Percentiles rank a stretch among this genome's conserved stretches.
Evolutionary conservation across 345 rosid species (phyloP).

Genomic region (Cardamine resedifolia): DNA sequence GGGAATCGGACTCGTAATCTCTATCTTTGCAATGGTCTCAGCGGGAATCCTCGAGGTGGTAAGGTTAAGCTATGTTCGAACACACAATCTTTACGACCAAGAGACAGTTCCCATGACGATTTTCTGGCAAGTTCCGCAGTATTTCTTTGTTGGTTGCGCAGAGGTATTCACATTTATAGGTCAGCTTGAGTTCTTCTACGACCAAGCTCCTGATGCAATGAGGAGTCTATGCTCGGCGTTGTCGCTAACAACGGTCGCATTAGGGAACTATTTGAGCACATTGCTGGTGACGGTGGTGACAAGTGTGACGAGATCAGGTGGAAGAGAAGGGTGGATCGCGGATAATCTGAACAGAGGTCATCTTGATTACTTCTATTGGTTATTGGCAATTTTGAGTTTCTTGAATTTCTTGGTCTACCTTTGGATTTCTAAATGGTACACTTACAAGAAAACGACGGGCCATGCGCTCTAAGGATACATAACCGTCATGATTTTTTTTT

Average conservation of each 20-base stretch:
- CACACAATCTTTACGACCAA: conserved; percentile 57
- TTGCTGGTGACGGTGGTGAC: conserved; percentile 65
- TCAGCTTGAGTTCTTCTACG: conserved; percentile 86
- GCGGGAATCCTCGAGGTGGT: conserved; percentile 74
- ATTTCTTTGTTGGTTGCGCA: conserved; percentile 79
- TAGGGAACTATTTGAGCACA: conserved; percentile 84
- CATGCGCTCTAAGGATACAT: conserved; percentile 4
- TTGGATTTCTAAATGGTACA: conserved; percentile 67
- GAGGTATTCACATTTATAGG: conserved; percentile 89
- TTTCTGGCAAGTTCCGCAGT: conserved; percentile 96
- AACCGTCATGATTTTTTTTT: too few species aligned
- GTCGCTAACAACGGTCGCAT: conserved; percentile 67
- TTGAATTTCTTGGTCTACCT: conserved; percentile 71
- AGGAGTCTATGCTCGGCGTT: conserved; percentile 87
- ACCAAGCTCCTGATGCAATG: conserved; percentile 97
- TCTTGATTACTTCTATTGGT: conserved; percentile 90
- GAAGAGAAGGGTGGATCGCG: conserved; percentile 86
- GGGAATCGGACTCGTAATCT: conserved; percentile 85
- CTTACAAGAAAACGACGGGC: conserved; percentile 70
- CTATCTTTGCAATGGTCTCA: conserved; percentile 65
- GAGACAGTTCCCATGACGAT: conserved; percentile 65
- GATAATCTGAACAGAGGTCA: conserved; percentile 79
- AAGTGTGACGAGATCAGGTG: conserved; percentile 48
- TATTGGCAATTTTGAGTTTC: conserved; percentile 63
- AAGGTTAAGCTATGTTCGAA: conserved; percentile 53